Base-by-base conservation (phyloP, 2,329 filamentous ascomycete genomes). In the Fusarium tupiense region DNA sequence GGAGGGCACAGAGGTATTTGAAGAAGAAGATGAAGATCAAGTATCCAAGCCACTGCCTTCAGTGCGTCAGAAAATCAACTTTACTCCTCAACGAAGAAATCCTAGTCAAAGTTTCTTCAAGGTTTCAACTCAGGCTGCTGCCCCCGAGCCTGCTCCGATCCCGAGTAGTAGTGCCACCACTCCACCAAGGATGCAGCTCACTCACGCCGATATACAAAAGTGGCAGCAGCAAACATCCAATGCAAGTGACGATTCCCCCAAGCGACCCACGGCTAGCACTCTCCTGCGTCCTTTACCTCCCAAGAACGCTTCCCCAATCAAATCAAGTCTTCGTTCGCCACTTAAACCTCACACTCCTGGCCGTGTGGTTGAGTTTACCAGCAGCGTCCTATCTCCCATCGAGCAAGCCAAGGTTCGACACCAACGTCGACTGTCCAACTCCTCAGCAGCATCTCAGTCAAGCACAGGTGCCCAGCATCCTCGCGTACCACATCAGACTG, bases 301-400 rank as follows among this genome's bases (percentile, higher is more conserved):
- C 59, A 86, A 84, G 68, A 83, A 85, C n/a, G 85, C 86, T 9
- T 90, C 88, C 3, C 89, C 89, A 0, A 83, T 80, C 14, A 91
- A 91, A 76, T 91, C 89, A 2, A 88, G 85, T 72, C 80, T 91
- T 31, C 86, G 89, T 24, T 89, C 89, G 8, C 88, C 88, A 1
- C 77, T 89, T 24, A 91, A 91, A 75, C 86, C 87, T 8, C 89
- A 86, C 69, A 90, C 88, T 5, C 88, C 88, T 2, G 89, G 89
- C 9, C 86, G 88, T 1, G 87, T 90, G 2, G 89, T 91, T 20
- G 88, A 89, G 65, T 91, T 90, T 72, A 87, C 86, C 2, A 87
- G 85, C 79, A 87, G 83, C 77, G 85, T 85, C 3, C 79, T 87
- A 12, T 87, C 86, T 8, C 86, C 87, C 3, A 74, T 83, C 3